A percentile compares a stretch with the other conserved stretches of the same genome.
Evolutionary conservation across 140 eudicot species (phyloP).

Genomic region (Oenanthe javanica): DNA sequence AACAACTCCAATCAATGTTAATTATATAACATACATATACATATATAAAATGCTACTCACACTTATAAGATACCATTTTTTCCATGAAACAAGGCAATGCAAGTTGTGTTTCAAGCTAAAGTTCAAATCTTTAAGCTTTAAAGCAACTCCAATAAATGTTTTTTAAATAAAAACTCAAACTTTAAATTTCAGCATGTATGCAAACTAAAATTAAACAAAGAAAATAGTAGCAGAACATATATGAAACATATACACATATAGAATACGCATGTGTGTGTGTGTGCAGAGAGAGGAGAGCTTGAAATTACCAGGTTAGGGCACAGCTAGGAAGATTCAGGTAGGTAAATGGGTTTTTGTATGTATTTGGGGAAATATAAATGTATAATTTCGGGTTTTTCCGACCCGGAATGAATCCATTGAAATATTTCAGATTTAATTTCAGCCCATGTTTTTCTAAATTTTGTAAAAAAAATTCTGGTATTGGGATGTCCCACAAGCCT

Average conservation of each 20-base stretch:
- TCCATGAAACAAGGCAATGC: neutral
- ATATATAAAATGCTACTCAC: neutral
- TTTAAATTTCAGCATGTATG: neutral
- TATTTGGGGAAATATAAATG: neutral
- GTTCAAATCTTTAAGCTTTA: neutral
- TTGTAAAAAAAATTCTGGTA: too few relatives aligned
- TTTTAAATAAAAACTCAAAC: neutral
- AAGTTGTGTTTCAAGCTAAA: neutral
- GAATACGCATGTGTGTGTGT: neutral
- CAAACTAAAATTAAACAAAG: neutral
- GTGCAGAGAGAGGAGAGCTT: neutral
- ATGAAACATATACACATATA: neutral
- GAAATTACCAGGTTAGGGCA: conserved; percentile 6
- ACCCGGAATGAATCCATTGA: too few relatives aligned
- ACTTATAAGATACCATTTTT: neutral
- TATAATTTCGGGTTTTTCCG: neutral
- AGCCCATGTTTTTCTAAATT: too few relatives aligned
- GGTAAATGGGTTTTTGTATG: neutral
- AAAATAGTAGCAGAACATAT: neutral
- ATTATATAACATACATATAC: neutral
- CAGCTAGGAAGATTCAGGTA: neutral
- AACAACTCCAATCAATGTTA: too few relatives aligned
- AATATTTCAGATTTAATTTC: too few relatives aligned
- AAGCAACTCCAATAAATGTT: neutral
- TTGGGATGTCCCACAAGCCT: too few relatives aligned